Percentiles rank a stretch among this genome's conserved stretches.
phyloP scores from a whole-genome alignment of 305 asterid species.

The Plantago lanceolata region DNA sequence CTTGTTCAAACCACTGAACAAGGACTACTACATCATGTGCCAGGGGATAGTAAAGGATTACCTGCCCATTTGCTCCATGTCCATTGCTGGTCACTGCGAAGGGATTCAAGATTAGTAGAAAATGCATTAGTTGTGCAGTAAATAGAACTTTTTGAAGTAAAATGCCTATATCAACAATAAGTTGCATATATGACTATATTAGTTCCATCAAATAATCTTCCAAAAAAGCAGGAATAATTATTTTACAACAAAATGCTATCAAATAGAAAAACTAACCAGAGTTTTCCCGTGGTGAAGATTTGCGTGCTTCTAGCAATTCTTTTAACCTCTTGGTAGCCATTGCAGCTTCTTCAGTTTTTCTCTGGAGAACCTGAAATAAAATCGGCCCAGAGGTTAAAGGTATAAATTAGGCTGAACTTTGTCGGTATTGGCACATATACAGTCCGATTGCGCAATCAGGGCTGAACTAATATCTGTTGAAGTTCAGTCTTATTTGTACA shows the following conservation, averaged over 20 bases:
- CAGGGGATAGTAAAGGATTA: conserved; percentile 25
- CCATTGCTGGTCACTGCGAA: conserved; percentile 70
- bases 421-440: background rate
- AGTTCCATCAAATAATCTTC: background rate
- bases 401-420: background rate
- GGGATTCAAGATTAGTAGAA: conserved; percentile 20
- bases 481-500: too few relatives aligned
- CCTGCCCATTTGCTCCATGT: conserved; percentile 78
- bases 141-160: background rate
- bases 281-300: conserved; percentile 80
- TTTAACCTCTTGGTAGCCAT: conserved; percentile 97
- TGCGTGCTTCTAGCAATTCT: conserved; percentile 97
- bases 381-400: conserved; percentile 18
- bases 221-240: background rate
- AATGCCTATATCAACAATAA: conserved; percentile 6
- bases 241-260: background rate
- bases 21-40: conserved; percentile 12
- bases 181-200: conserved; percentile 5
- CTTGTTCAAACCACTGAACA: conserved; percentile 18
- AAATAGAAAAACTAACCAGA: conserved; percentile 43
- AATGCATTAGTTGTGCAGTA: conserved; percentile 2
- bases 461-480: background rate
- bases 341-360: conserved; percentile 99
- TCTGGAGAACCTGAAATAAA: conserved; percentile 85
- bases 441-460: background rate